Base-by-base conservation (phyloP, 768 basidiomycete species). In the Gloeopeniophorella convolvens region DNA sequence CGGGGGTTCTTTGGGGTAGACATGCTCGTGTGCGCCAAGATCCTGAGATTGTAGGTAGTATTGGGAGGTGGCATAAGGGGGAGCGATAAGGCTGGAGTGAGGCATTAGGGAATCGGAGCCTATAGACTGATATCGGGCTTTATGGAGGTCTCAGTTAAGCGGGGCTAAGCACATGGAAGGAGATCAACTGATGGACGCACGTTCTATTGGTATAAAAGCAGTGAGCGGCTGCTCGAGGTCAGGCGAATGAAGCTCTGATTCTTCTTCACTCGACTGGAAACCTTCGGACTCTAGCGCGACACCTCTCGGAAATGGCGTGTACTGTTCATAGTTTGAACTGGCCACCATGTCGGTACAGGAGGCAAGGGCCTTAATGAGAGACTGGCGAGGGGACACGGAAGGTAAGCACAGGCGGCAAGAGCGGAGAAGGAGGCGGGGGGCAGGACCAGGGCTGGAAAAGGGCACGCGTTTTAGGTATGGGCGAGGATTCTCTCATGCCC, bases 191-290 rank as follows among this genome's bases (percentile, higher is more conserved):
- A 59, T 62, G 58, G 43, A 62, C 67, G 51, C 59, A 69, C 67
- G 58, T 49, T 64, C 59, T 13, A n/a, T 48, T 23, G 50, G 52
- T 35, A 60, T 59, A 54, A 64, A 56, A 58, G 57, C 61, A 60
- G 66, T 67, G 63, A 72, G 70, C 62, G 72, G 69, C 60, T 70
- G 69, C 69, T 80, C 76, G 67, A 83, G 82, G 45, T 80, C 74
- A 58, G 86, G 85, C 2, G 85, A 86, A 60, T 85, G 83, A 20
- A 87, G 67, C 53, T 82, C 84, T 45, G 85, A 86, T 62, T 82
- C 79, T 61, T 85, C 85, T 62, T 86, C 84, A 65, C 81, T 83
- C 20, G 82, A 84, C 67, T 80, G 82, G 36, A 76, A 74, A 32
- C 81, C 77, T 60, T 85, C 83, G 63, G 34, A 24, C 34, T 85